These are phyloP conservation scores for Lipomyces yamanashiensis DNA, from an alignment of 805 yeast genomes.

Conservation along the genomic window DNA sequence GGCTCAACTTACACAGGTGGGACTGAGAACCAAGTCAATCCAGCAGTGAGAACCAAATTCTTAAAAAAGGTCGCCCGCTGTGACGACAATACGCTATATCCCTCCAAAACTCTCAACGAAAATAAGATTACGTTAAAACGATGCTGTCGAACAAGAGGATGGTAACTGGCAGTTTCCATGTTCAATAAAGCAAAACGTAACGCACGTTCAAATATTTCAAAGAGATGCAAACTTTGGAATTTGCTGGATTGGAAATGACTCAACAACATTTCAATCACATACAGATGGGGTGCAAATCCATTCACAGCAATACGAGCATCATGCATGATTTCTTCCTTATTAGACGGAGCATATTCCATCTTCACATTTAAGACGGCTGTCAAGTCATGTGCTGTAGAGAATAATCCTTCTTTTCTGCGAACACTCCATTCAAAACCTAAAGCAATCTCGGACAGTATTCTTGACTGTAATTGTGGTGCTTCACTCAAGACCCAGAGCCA, in stretches of 20 bases:
- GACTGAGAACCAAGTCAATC: constrained; percentile 76
- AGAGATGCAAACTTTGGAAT: constrained; percentile 69
- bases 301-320: constrained; percentile 56
- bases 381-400: constrained; percentile 49
- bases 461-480: constrained; percentile 59
- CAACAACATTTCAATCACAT: constrained; percentile 67
- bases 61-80: constrained; percentile 54
- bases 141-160: constrained; percentile 76
- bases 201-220: constrained; percentile 69
- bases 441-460: constrained; percentile 71
- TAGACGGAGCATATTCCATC: constrained; percentile 92
- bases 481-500: constrained; percentile 83
- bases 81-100: constrained; percentile 57
- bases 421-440: constrained; percentile 71
- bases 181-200: constrained; percentile 53
- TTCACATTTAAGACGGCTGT: constrained; percentile 61
- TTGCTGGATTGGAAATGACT: constrained; percentile 81
- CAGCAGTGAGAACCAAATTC: constrained; percentile 62
- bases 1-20: constrained; percentile 47
- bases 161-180: constrained; percentile 68
- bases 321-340: constrained; percentile 61
- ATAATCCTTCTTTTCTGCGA: constrained; percentile 64
- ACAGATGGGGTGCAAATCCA: constrained; percentile 67
- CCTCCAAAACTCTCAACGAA: constrained; percentile 65
- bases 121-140: constrained; percentile 76